These are phyloP conservation scores for Taiozyma onychis DNA, from an alignment of 1,139 yeast species.

Conservation along the genomic window DNA sequence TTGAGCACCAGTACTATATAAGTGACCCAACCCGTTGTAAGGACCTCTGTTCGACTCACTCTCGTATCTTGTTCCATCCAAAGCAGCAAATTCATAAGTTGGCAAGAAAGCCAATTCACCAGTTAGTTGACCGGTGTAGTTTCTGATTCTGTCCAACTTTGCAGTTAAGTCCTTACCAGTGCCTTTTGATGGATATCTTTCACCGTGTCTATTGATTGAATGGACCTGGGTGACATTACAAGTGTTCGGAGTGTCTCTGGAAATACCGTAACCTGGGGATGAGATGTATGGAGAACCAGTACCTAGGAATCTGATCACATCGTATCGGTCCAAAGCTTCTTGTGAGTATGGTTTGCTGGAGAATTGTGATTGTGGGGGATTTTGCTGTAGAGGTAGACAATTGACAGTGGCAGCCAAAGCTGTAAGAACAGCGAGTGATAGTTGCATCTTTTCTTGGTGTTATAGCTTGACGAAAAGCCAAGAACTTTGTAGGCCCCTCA, in stretches of 20 bases:
- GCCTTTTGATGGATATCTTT: conserved; percentile 36
- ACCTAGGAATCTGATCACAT: conserved; percentile 39
- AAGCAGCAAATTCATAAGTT: conserved; percentile 12
- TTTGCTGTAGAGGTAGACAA: background rate
- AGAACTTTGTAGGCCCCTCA: background rate
- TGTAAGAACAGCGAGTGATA: background rate
- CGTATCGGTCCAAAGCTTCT: conserved; percentile 21
- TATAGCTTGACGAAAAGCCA: background rate
- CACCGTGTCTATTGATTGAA: conserved; percentile 45
- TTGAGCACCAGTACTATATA: conserved; percentile 11
- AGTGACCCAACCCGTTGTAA: conserved; percentile 16
- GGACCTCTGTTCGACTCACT: conserved; percentile 15
- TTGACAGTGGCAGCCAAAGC: background rate
- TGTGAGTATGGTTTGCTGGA: conserved; percentile 15
- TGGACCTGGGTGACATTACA: conserved; percentile 43
- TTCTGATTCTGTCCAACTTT: conserved; percentile 6
- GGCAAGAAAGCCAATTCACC: conserved; percentile 15
- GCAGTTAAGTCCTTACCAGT: conserved; percentile 7
- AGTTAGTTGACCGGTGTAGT: conserved; percentile 4
- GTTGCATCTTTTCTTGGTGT: conserved; percentile 1
- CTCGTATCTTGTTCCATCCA: conserved; percentile 10
- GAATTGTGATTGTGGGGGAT: background rate
- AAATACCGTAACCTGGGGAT: conserved; percentile 41
- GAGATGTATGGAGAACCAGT: conserved; percentile 45
- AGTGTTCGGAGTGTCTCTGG: conserved; percentile 33